Evolutionary conservation across 192 early-diverging fungal species (phyloP), one percentile per base, ranked within the genome.

Genomic region (Chytriomyces sp.): DNA sequence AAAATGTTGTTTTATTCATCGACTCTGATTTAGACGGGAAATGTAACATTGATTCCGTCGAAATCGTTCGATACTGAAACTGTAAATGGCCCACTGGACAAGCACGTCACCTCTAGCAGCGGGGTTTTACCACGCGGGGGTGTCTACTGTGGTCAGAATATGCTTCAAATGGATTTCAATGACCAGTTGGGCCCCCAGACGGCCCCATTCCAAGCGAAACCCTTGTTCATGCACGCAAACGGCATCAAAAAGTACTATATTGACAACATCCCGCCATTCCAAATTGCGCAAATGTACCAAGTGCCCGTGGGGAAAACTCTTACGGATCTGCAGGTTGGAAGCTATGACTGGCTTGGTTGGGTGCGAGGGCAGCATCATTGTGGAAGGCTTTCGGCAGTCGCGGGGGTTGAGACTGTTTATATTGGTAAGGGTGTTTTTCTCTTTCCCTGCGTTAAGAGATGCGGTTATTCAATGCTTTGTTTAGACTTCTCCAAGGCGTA

Each of bases 151-250:
- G 71, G 71, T 9, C 71, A 73, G 44, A 73, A 62, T 44, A 73
- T 73, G 71, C 59, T 73, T 16, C 71, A 73, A 48, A 57, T 57
- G 53, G 53, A 57, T 57, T 57, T 57, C 53, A 20, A 35, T 35
- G 35, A 35, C 35, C 35, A 35, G 35, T 35, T 35, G 16, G 35
- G 35, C 28, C 1, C 23, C 10, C 28, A 60, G 44, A 10, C 23
- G 26, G 2, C 60, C 20, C 35, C 8, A 13, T 73, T 62, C 49
- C 43, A 43, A 46, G 28, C 71, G 53, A 60, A 35, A 20, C 71
- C 71, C 35, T 44, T 73, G 10, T 73, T 73, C 43, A 11, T 73
- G 16, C 71, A 73, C 44, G 71, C 71, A n/a, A 73, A 73, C 45
- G 71, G 71, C 16, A 62, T 73, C 60, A 73, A 73, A 62, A 61